Percentiles rank a stretch among this genome's conserved stretches.
phyloP scores from a whole-genome alignment of 2,329 filamentous ascomycete species.

The Aspergillus tubingensis region DNA sequence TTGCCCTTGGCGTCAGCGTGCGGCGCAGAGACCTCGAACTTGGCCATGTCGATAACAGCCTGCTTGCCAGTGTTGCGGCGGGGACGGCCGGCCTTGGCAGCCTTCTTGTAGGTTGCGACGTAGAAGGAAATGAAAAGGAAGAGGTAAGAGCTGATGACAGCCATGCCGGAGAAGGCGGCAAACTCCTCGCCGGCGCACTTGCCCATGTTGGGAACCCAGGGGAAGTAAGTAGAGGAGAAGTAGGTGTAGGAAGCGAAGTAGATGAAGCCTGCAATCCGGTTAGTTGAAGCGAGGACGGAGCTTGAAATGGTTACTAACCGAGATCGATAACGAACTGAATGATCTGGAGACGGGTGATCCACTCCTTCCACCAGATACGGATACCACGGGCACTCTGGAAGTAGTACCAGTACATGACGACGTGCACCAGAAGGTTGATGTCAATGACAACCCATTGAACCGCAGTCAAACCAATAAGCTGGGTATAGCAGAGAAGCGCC shows the following conservation, averaged over 20 bases:
- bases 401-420: constrained; percentile 99
- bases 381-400: constrained; percentile 97
- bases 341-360: constrained; percentile 97
- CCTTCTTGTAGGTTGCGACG: constrained; percentile 88
- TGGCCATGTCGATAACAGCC: constrained; percentile 80
- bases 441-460: constrained; percentile 95
- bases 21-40: constrained; percentile 61
- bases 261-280: constrained; percentile 71
- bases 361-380: constrained; percentile 99
- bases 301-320: constrained; percentile 57
- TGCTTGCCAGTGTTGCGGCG: constrained; percentile 71
- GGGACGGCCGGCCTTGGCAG: constrained; percentile 46
- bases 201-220: constrained; percentile 78
- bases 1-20: constrained; percentile 30
- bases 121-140: constrained; percentile 99
- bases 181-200: constrained; percentile 95
- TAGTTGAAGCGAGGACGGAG: constrained; percentile 18
- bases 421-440: constrained; percentile 90
- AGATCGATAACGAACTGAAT: constrained; percentile 96
- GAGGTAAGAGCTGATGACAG: constrained; percentile 90
- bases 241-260: constrained; percentile 99
- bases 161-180: constrained; percentile 88
- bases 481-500: constrained; percentile 95
- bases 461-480: constrained; percentile 87
- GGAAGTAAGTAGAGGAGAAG: constrained; percentile 90